Conservation (phyloP, 2,329 filamentous ascomycete species). For the Claviceps arundinis region DNA sequence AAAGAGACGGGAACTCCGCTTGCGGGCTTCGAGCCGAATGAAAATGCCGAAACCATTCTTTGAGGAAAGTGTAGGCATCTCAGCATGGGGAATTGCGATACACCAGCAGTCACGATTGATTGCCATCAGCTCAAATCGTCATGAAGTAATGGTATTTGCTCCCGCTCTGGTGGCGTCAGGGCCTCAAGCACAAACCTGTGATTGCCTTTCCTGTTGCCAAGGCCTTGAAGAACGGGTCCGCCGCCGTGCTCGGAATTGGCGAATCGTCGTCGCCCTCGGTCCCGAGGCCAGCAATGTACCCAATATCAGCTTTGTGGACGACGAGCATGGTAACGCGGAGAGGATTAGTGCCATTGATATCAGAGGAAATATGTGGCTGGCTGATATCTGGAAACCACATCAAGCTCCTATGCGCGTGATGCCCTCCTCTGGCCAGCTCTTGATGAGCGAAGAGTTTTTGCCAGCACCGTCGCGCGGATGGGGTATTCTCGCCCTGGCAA, state of each 20-base stretch:
- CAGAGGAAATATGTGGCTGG: slow-evolving; percentile 32
- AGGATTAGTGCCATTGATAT: slow-evolving; percentile 40
- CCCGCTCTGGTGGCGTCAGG: slow-evolving; percentile 22
- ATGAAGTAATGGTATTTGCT: slow-evolving; percentile 40
- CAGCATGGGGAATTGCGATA: slow-evolving; percentile 81
- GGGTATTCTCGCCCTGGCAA: slow-evolving; percentile 34
- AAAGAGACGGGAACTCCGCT: neutral
- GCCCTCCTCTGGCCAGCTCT: slow-evolving; percentile 4
- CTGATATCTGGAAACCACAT: slow-evolving; percentile 35
- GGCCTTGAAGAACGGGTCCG: slow-evolving; percentile 21
- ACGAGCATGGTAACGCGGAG: slow-evolving; percentile 32
- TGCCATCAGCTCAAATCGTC: slow-evolving; percentile 68
- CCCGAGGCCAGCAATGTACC: slow-evolving; percentile 33
- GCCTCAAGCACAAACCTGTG: neutral
- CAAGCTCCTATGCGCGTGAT: slow-evolving; percentile 16
- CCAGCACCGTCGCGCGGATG: slow-evolving; percentile 26
- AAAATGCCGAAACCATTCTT: slow-evolving; percentile 43
- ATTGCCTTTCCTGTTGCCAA: slow-evolving; percentile 5
- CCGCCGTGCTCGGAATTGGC: slow-evolving; percentile 33
- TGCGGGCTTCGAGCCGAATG: neutral
- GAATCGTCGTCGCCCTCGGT: slow-evolving; percentile 32
- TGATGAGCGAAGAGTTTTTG: slow-evolving; percentile 19
- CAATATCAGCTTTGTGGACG: slow-evolving; percentile 36
- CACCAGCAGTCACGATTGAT: slow-evolving; percentile 73
- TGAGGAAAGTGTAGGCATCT: slow-evolving; percentile 58